Base-by-base conservation (phyloP, 2,329 filamentous ascomycete species). In the Furcasterigmium furcatum region DNA sequence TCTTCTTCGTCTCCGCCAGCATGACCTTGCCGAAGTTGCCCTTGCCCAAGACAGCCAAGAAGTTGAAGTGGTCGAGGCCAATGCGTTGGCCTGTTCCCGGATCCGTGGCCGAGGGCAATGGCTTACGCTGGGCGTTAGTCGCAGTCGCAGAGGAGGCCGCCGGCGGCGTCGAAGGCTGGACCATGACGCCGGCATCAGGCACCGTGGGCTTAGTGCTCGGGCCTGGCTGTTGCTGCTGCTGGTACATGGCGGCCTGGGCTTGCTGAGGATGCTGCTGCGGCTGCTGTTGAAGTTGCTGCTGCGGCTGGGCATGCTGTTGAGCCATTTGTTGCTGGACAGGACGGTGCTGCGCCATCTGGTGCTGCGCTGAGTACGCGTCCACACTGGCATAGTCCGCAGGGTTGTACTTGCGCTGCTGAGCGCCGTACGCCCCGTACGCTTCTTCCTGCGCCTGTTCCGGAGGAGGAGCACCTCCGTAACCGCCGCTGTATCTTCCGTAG, bases 21-120 rank as follows among this genome's bases (percentile, higher is more conserved):
- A 99, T 99, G 70, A 99, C 94, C 71, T 99, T 99, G 66, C 94
- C 94, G 63, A 99, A 99, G 71, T 99, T 99, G 72, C 94, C 94
- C 71, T 99, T 99, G 62, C 94, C 94, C 53, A 99, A 81, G 44
- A 99, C 94, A 53, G 95, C 92, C 54, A 99, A 78, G 79, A 99
- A 99, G 66, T 99, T 99, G 78, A 99, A 99, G 69, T 99, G 91
- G 63, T 99, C 95, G 38, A 99, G 75, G 16, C 94, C 94, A 62
- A 99, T 97, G 44, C 92, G 83, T 60, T 86, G 81, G 25, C 88
- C 88, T 46, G 85, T 90, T 34, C 88, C 87, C 4, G 81, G 74
- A 48, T 85, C 76, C 51, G 82, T 88, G 19, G 86, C 86, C 39
- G 82, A 73, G n/a, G 87, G 87, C 27, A 87, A 72, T 21, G 82